phyloP scores from a whole-genome alignment of 306 rosid genomes.

The Echinosophora koreensis region DNA sequence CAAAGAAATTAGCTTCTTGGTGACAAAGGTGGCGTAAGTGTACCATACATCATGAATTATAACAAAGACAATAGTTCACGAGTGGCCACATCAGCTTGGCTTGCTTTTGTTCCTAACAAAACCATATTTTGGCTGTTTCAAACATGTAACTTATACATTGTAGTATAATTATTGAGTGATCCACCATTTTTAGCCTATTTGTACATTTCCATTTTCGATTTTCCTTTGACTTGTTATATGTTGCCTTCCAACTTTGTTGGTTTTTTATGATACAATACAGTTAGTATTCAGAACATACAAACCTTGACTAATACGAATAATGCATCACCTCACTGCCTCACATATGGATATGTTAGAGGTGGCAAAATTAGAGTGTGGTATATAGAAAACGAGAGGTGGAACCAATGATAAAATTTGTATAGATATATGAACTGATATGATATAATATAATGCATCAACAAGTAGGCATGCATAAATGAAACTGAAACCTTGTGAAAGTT shows the following conservation, averaged over 20 bases:
- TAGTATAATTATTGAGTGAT: slow-evolving; percentile 38
- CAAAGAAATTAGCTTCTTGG: slow-evolving; percentile 25
- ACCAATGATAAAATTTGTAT: too few relatives aligned
- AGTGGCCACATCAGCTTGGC: not conserved
- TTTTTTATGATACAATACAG: not conserved
- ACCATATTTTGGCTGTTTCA: slow-evolving; percentile 28
- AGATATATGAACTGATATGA: too few relatives aligned
- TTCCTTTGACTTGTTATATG: not conserved
- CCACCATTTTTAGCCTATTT: slow-evolving; percentile 24
- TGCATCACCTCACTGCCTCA: too few relatives aligned
- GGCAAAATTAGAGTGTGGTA: too few relatives aligned
- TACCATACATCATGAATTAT: slow-evolving; percentile 37
- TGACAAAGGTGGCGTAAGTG: slow-evolving; percentile 31
- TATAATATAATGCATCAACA: too few relatives aligned
- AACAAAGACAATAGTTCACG: slow-evolving; percentile 37
- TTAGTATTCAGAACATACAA: not conserved
- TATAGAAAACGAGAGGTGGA: too few relatives aligned
- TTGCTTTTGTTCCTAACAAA: slow-evolving; percentile 6
- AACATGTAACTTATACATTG: slow-evolving; percentile 23
- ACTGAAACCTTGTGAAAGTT: not conserved
- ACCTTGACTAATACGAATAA: not conserved
- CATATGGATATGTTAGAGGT: too few relatives aligned
- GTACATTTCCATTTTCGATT: slow-evolving; percentile 9
- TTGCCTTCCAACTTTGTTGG: not conserved
- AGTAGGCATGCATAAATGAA: not conserved